These are phyloP conservation scores for Medicago truncatula DNA, from an alignment of 306 rosid species.

Conservation along the genomic window DNA sequence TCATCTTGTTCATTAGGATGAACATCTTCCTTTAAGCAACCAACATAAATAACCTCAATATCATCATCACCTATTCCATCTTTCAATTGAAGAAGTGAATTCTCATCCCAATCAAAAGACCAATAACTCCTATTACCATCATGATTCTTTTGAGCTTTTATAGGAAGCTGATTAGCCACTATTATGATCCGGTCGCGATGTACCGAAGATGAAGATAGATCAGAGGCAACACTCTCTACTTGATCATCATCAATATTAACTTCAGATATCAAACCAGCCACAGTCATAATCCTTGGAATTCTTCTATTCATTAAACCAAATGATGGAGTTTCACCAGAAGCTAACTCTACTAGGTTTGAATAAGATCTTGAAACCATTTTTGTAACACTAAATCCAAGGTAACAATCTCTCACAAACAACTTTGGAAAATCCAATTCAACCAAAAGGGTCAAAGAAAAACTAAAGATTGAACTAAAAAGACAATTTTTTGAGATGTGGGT, in stretches of 20 bases:
- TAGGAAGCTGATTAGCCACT: conserved; percentile 85
- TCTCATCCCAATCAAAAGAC: conserved; percentile 80
- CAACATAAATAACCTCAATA: conserved; percentile 77
- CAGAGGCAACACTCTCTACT: conserved; percentile 60
- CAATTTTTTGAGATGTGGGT: conserved; percentile 39
- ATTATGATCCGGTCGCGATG: conserved; percentile 71
- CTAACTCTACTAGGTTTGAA: conserved; percentile 57
- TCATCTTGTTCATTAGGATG: conserved; percentile 81
- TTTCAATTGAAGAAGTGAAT: conserved; percentile 74
- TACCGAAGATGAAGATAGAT: conserved; percentile 53
- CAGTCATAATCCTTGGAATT: conserved; percentile 76
- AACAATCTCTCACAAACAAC: too few species aligned
- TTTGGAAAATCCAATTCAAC: conserved; percentile 2
- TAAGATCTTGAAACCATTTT: conserved; percentile 53
- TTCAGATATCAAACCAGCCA: conserved; percentile 73
- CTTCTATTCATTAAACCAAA: conserved; percentile 62
- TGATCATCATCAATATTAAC: conserved; percentile 59
- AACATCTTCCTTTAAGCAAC: conserved; percentile 75
- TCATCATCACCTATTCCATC: conserved; percentile 86
- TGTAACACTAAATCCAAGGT: not conserved
- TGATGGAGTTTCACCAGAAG: conserved; percentile 66
- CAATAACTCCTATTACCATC: conserved; percentile 59
- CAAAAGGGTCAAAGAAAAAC: conserved; percentile 4
- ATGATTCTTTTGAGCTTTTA: conserved; percentile 59
- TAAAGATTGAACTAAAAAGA: not conserved